These are phyloP conservation scores for Quillaja saponaria DNA, from an alignment of 306 rosid species.

Conservation along the genomic window DNA sequence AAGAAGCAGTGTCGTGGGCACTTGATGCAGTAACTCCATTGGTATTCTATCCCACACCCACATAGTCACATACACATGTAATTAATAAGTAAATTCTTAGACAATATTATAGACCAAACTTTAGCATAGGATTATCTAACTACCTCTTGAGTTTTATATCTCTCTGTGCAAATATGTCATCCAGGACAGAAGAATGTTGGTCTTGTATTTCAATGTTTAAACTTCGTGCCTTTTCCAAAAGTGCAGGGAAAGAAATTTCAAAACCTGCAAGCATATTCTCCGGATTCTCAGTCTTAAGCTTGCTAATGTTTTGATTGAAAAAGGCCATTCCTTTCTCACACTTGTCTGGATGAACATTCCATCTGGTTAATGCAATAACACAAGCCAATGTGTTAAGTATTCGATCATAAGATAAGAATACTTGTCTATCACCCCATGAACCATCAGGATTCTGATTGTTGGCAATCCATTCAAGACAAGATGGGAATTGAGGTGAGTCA, in stretches of 20 bases:
- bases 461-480: constrained; percentile 76
- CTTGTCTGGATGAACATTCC: constrained; percentile 71
- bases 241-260: constrained; percentile 90
- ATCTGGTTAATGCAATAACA: constrained; percentile 62
- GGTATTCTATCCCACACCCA: constrained; percentile 71
- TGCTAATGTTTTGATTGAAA: constrained; percentile 55
- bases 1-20: constrained; percentile 80
- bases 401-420: constrained; percentile 77
- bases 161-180: constrained; percentile 61
- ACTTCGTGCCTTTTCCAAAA: constrained; percentile 63
- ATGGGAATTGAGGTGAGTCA: constrained; percentile 68
- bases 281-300: constrained; percentile 64
- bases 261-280: constrained; percentile 94
- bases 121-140: no score
- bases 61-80: no score
- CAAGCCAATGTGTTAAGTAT: constrained; percentile 78
- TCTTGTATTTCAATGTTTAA: constrained; percentile 54
- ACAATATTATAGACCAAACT: no score
- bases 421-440: constrained; percentile 77
- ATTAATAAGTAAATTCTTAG: no score
- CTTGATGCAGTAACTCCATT: constrained; percentile 77
- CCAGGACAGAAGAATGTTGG: constrained; percentile 60
- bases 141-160: constrained; percentile 72
- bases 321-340: constrained; percentile 66
- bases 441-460: constrained; percentile 76